phyloP scores from a whole-genome alignment of 2,329 filamentous ascomycete species.

The Aspergillus melleus region DNA sequence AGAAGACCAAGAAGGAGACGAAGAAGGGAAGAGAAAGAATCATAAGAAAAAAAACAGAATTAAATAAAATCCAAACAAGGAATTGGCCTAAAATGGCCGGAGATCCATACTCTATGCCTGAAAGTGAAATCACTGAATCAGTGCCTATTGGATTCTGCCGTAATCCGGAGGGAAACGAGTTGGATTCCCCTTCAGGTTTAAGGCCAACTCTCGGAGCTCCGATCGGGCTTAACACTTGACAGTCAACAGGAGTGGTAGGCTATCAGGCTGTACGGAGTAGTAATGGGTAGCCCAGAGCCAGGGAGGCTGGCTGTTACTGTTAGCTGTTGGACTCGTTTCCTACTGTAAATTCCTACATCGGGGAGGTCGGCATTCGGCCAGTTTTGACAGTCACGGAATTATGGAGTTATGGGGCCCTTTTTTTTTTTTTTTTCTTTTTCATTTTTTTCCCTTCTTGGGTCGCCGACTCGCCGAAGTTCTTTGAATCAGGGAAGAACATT shows the following conservation, averaged over 20 bases:
- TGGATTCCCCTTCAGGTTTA: background rate
- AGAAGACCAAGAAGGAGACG: too few species aligned
- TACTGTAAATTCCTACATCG: background rate
- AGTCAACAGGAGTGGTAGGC: too few species aligned
- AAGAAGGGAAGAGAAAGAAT: too few species aligned
- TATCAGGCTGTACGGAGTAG: too few species aligned
- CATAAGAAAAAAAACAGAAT: background rate
- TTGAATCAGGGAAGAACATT: conserved; percentile 7
- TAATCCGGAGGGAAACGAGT: conserved; percentile 7
- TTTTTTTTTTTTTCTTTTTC: background rate
- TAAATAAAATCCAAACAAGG: background rate
- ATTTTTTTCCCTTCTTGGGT: background rate
- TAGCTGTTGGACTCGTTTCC: background rate
- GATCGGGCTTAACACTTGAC: background rate
- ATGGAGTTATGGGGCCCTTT: background rate
- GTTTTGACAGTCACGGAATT: conserved; percentile 11
- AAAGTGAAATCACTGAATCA: background rate
- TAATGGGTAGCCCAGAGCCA: too few species aligned
- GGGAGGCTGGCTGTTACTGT: background rate
- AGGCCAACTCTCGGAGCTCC: conserved; percentile 1
- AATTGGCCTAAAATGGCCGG: background rate
- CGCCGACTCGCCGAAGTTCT: background rate
- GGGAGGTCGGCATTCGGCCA: conserved; percentile 26
- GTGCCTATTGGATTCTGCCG: conserved; percentile 6
- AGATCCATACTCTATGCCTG: background rate